A percentile compares a stretch with the other conserved stretches of the same genome.
These are phyloP conservation scores for Leucoagaricus sp. DNA, from an alignment of 1,284 basidiomycete species.

Conservation along the genomic window DNA sequence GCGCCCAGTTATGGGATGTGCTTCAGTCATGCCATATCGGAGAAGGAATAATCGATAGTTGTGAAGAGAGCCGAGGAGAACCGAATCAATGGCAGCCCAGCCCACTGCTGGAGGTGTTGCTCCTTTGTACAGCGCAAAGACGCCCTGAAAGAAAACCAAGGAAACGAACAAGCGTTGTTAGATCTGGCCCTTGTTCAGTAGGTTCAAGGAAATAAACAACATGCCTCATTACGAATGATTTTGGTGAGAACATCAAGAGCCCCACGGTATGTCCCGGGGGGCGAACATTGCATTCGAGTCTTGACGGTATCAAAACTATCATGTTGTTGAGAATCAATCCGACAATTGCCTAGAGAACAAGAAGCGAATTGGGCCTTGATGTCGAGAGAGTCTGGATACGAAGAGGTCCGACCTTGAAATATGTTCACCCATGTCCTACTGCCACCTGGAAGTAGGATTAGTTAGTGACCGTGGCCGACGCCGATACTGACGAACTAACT, in stretches of 20 bases:
- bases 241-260: slow-evolving; percentile 68
- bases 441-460: slow-evolving; percentile 49
- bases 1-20: slow-evolving; percentile 40
- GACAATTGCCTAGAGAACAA: slow-evolving; percentile 11
- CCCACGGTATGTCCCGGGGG: slow-evolving; percentile 67
- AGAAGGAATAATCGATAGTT: slow-evolving; percentile 70
- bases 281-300: slow-evolving; percentile 73
- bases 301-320: slow-evolving; percentile 74
- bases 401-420: slow-evolving; percentile 3
- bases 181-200: neutral
- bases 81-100: slow-evolving; percentile 76
- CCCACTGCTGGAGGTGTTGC: slow-evolving; percentile 76
- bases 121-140: slow-evolving; percentile 68
- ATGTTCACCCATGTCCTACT: slow-evolving; percentile 63
- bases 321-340: slow-evolving; percentile 4
- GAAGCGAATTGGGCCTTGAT: neutral
- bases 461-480: slow-evolving; percentile 6
- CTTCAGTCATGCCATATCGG: slow-evolving; percentile 54
- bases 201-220: slow-evolving; percentile 13
- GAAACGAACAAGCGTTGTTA: neutral
- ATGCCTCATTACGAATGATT: slow-evolving; percentile 66
- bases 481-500: slow-evolving; percentile 32
- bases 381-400: neutral
- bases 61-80: slow-evolving; percentile 75
- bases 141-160: slow-evolving; percentile 34